These are phyloP conservation scores for Aspergillus sp. DNA, from an alignment of 2,329 filamentous ascomycete species.

Conservation along the genomic window DNA sequence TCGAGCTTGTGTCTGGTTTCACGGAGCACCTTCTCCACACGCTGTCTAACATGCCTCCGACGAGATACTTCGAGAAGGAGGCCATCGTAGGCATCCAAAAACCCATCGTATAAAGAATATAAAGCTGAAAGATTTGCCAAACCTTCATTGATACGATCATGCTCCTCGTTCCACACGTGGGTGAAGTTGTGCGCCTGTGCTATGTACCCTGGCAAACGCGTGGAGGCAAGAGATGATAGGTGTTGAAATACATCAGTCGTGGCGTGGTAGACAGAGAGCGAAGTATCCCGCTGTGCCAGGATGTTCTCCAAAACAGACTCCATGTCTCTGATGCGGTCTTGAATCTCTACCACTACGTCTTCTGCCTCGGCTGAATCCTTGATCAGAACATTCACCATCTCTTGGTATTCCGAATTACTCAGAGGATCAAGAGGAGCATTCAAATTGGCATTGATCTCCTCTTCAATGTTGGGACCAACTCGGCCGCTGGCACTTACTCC, in stretches of 20 bases:
- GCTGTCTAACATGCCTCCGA: slow-evolving; percentile 66
- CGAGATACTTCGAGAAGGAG: slow-evolving; percentile 80
- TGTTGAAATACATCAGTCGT: slow-evolving; percentile 61
- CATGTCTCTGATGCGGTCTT: slow-evolving; percentile 71
- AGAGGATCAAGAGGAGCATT: slow-evolving; percentile 61
- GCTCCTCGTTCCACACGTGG: slow-evolving; percentile 67
- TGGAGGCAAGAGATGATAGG: slow-evolving; percentile 61
- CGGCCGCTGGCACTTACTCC: slow-evolving; percentile 39
- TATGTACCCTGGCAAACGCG: slow-evolving; percentile 54
- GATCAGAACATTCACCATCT: slow-evolving; percentile 75
- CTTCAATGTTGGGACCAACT: slow-evolving; percentile 25
- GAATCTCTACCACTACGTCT: slow-evolving; percentile 62
- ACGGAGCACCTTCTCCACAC: slow-evolving; percentile 67
- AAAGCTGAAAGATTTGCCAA: slow-evolving; percentile 74
- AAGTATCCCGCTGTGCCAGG: slow-evolving; percentile 56
- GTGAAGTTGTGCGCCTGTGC: slow-evolving; percentile 44
- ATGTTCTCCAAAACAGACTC: slow-evolving; percentile 65
- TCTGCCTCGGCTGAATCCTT: slow-evolving; percentile 56
- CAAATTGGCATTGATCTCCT: slow-evolving; percentile 26
- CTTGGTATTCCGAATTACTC: slow-evolving; percentile 67
- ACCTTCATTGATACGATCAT: slow-evolving; percentile 61
- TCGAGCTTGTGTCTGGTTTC: slow-evolving; percentile 75
- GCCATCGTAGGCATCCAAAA: slow-evolving; percentile 76
- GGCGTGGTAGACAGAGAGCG: slow-evolving; percentile 52
- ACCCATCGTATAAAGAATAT: slow-evolving; percentile 79